Base-by-base conservation (phyloP, 495 filamentous ascomycete species). In the Hypoxylon crocopeplum region DNA sequence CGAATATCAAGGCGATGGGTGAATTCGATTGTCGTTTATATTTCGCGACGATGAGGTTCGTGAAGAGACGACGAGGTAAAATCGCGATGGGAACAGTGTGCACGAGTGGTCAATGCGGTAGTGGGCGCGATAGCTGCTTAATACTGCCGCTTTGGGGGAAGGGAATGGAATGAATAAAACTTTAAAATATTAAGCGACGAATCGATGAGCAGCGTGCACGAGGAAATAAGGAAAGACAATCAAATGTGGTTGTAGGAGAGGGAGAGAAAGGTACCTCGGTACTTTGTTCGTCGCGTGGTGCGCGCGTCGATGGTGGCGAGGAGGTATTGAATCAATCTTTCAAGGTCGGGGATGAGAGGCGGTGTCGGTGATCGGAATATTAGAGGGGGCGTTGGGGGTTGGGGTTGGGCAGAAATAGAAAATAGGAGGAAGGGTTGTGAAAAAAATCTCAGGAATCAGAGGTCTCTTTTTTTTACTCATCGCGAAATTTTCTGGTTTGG, bases 371-470 rank as follows among this genome's bases (percentile, higher is more conserved):
- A 55, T 61, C 58, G 60, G 60, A 56, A 68, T 66, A 59, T 59
- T 64, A 67, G 61, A 59, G 54, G 59, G 55, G 67, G 62, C 11
- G n/a, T 16, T 16, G n/a, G 59, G 64, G 64, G 64, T 60, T 61
- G 60, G 56, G 61, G 65, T 64, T 67, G 67, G 64, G 63, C 59
- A 68, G 68, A 64, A 67, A 70, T 64, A 52, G 65, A 70, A 64
- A 70, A 70, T 70, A 71, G 66, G 59, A 71, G 62, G 69, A 57
- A 71, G 67, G 69, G 69, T 69, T 69, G 66, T 51, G 58, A 69
- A 71, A 71, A 69, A 63, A 49, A 66, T 67, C 59, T 58, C 59
- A 59, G 67, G 64, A 67, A 67, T 58, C 50, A 60, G 66, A 69
- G 56, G 59, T 66, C 47, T 61, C 58, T 66, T 69, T 71, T 71